These are phyloP conservation scores for Candida xyloterini DNA, from an alignment of 805 yeast genomes.

Conservation along the genomic window DNA sequence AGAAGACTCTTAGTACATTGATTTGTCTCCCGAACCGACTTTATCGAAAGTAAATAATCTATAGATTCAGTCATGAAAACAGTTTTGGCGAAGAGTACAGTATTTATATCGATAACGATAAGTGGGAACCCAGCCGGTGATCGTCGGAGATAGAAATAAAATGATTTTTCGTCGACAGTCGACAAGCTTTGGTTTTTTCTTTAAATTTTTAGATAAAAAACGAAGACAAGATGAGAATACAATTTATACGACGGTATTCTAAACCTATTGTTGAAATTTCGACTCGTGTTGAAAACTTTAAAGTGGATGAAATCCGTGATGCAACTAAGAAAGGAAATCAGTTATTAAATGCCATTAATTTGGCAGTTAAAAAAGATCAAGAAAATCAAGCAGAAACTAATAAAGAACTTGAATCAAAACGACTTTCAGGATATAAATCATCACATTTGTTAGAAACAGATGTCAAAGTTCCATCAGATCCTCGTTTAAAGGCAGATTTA, in stretches of 20 bases:
- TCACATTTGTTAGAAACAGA: background rate
- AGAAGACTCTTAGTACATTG: constrained; percentile 42
- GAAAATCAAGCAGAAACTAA: background rate
- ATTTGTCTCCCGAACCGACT: constrained; percentile 55
- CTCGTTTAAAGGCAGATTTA: constrained; percentile 6
- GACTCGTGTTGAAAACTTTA: constrained; percentile 2
- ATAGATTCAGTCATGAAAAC: constrained; percentile 4
- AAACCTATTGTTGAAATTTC: constrained; percentile 3
- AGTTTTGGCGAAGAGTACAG: background rate
- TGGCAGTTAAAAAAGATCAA: background rate
- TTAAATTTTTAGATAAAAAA: background rate
- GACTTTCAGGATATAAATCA: background rate
- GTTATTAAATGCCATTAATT: constrained; percentile 2
- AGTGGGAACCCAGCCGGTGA: constrained; percentile 13
- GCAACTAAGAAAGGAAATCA: constrained; percentile 10
- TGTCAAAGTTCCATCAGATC: background rate
- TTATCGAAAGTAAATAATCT: constrained; percentile 44
- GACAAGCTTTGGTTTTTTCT: constrained; percentile 1
- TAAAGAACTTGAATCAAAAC: background rate
- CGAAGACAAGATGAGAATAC: background rate
- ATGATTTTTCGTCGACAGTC: constrained; percentile 5
- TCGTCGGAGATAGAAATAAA: constrained; percentile 16
- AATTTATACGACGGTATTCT: constrained; percentile 1
- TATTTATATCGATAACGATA: constrained; percentile 4
- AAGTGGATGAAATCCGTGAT: background rate